Conservation (phyloP, 2,329 filamentous ascomycete species). For the Fusarium abutilonis region DNA sequence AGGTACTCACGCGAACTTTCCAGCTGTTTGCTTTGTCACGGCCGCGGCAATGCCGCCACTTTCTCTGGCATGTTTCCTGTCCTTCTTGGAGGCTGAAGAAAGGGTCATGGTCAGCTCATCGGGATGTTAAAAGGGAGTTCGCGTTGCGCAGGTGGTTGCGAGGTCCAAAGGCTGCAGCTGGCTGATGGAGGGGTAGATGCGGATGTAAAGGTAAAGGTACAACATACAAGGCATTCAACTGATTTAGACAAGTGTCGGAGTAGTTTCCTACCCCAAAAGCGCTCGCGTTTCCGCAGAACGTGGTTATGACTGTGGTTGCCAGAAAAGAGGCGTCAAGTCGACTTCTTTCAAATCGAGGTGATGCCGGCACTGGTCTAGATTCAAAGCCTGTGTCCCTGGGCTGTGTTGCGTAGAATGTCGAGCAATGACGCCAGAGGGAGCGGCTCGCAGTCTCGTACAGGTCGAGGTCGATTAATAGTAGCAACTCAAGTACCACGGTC, state of each 20-base stretch:
- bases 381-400: constrained; percentile 31
- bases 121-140: constrained; percentile 19
- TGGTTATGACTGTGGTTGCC: constrained; percentile 33
- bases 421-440: constrained; percentile 25
- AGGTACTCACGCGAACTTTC: constrained; percentile 61
- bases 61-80: constrained; percentile 66
- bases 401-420: constrained; percentile 36
- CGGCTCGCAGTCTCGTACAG: constrained; percentile 29
- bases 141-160: constrained; percentile 30
- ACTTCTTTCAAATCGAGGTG: constrained; percentile 24
- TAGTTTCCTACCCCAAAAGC: constrained; percentile 47
- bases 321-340: constrained; percentile 29
- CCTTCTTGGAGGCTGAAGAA: constrained; percentile 58
- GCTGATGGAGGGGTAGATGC: constrained; percentile 28
- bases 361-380: constrained; percentile 37
- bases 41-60: constrained; percentile 62
- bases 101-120: constrained; percentile 41
- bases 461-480: constrained; percentile 18
- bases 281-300: constrained; percentile 47
- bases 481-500: constrained; percentile 17
- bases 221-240: constrained; percentile 53
- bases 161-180: constrained; percentile 16
- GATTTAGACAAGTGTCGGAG: constrained; percentile 46
- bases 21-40: constrained; percentile 62
- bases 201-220: constrained; percentile 31